Percentiles rank a stretch among this genome's conserved stretches.
These are phyloP conservation scores for Xylaria sp. DNA, from an alignment of 2,329 filamentous ascomycete species.

Conservation along the genomic window DNA sequence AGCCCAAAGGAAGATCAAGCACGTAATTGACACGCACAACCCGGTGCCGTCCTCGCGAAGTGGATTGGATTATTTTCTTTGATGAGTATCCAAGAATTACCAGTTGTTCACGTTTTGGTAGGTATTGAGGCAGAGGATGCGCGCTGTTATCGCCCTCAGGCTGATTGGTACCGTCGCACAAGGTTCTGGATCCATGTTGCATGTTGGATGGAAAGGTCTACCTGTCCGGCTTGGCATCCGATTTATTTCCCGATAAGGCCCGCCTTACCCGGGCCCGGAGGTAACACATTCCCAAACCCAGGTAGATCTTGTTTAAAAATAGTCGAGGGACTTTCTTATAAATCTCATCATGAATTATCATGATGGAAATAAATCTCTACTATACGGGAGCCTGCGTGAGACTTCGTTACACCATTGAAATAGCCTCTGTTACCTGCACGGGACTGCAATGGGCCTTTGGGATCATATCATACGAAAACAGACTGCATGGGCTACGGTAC, in stretches of 20 bases:
- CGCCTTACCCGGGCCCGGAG: slow-evolving; percentile 23
- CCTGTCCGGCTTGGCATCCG: slow-evolving; percentile 36
- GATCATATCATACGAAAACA: too few species aligned
- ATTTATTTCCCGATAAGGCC: slow-evolving; percentile 30
- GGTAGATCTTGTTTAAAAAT: neutral
- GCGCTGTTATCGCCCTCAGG: slow-evolving; percentile 3
- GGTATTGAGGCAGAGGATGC: neutral
- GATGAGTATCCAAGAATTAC: neutral
- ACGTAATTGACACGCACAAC: neutral
- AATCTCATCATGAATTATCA: too few species aligned
- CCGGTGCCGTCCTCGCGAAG: neutral
- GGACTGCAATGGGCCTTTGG: too few species aligned
- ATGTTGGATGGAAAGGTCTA: slow-evolving; percentile 7
- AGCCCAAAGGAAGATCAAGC: neutral
- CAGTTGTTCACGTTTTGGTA: neutral
- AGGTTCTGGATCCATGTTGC: slow-evolving; percentile 6
- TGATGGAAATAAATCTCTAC: too few species aligned
- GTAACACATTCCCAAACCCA: neutral
- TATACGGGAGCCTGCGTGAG: too few species aligned
- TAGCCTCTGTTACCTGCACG: too few species aligned
- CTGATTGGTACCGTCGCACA: slow-evolving; percentile 24
- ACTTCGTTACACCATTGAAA: too few species aligned
- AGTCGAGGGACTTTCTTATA: neutral
- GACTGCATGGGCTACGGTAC: too few species aligned
- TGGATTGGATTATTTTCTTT: neutral